Evolutionary conservation across 208 protist species (phyloP), one percentile per base, ranked within the genome.

Genomic region (Crithidia expoeki): DNA sequence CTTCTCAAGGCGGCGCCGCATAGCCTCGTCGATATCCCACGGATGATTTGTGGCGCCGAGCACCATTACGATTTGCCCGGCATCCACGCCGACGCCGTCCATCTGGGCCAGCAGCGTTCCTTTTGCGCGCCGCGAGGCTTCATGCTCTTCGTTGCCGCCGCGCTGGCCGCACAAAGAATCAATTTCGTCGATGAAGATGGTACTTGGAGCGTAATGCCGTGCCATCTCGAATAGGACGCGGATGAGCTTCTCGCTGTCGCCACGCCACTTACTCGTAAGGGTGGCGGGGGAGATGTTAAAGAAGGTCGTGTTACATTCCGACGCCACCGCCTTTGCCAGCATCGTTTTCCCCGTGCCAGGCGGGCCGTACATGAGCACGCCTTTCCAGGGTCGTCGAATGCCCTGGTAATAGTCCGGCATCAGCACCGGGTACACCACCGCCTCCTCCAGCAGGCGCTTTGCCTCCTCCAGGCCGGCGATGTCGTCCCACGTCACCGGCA

Each of bases 71-170:
- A 88, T 79, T 63, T 97, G 94, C 16, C 72, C 73, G 32, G 68
- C 36, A 59, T 93, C 86, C 1, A 93, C 85, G 27, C 89, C 86
- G 9, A 94, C 90, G 42, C 93, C 95, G 62, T 97, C 92, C 89
- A 97, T 93, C 85, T 99, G 98, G 21, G 99, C 97, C 7, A 99
- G 86, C 34, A 99, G 98, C 65, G 99, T 99, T 21, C 98, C 99
- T 78, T 99, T 99, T 2, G 99, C 97, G 25, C 98, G 87, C 12
- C 98, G 80, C 28, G 98, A 94, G 2, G 89, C 93, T 69, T 97
- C 94, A 56, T 98, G 92, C 74, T 97, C 94, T 28, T 74, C 74
- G 17, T 81, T 72, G 52, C 85, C 93, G 17, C 87, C 91, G 58
- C 97, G 85, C 72, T 90, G 80, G 4, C 90, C 84, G 58, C 96